Evolutionary conservation across 2,329 filamentous ascomycete species (phyloP), one percentile per base, ranked within the genome.

Genomic region (Ascochyta pisi): DNA sequence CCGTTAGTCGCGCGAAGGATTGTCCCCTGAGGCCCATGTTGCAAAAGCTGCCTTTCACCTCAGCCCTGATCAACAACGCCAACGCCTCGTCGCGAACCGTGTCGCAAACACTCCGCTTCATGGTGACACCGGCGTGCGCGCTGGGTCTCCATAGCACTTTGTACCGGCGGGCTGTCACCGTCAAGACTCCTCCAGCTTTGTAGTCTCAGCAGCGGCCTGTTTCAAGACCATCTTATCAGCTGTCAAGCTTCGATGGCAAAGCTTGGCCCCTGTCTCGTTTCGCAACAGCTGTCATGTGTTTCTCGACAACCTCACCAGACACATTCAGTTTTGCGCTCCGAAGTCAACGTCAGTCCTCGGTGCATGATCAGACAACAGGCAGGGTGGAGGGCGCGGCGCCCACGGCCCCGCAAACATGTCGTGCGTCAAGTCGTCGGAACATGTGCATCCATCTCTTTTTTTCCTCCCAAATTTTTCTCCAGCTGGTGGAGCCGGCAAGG

Each of bases 201-300:
- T 31, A 23, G 29, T 43, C 22, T 47, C 23, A 27, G 35, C 19
- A 19, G 13, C 22, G 16, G 37, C 37, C 5, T 39, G 53, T 46
- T 50, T 50, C 47, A 46, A 40, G 12, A n/a, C 24, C 13, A 44
- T 45, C 22, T 50, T 46, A 16, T 41, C 40, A 31, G 41, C 37
- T 29, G 16, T 50, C 13, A 56, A 56, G 53, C 53, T 47, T 50
- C 8, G 7, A 24, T 33, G 6, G 41, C 41, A 31, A 56, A 47
- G 53, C 53, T 56, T 56, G 53, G 46, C 35, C 43, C 19, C 24
- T 38, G 22, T 6, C 15, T 26, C 29, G 53, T 56, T 56, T 56
- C 53, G 53, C 47, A 50, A 46, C 33, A 23, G 46, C 46, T 41
- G 27, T 56, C 37, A 35, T n/a, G 40, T 38, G 53, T 50, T 50